These are phyloP conservation scores for Oryza coarctata DNA, from an alignment of 176 grass and related monocot genomes.

Conservation along the genomic window DNA sequence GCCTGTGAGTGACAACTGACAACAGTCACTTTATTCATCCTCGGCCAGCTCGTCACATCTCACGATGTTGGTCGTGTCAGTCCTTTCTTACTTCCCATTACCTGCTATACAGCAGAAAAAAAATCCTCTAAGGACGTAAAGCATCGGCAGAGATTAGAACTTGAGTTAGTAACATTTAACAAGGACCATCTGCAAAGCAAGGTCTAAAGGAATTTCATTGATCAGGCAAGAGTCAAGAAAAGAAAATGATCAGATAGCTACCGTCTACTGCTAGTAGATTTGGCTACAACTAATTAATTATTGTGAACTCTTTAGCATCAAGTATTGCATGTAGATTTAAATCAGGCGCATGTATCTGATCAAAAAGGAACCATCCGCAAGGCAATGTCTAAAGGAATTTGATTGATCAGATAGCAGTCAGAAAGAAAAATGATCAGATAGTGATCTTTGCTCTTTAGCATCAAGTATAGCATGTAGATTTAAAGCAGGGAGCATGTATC, in stretches of 20 bases:
- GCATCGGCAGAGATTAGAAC: conserved; percentile 2
- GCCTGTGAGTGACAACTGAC: conserved; percentile 13
- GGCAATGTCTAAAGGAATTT: neutral
- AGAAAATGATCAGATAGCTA: neutral
- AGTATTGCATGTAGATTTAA: neutral
- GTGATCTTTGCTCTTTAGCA: no score
- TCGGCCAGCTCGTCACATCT: conserved; percentile 27
- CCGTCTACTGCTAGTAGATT: neutral
- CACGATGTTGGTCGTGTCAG: neutral
- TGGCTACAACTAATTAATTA: neutral
- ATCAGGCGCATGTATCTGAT: neutral
- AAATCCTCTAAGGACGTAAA: conserved; percentile 12
- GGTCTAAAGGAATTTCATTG: conserved; percentile 9
- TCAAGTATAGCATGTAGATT: no score
- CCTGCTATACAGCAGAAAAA: conserved; percentile 29
- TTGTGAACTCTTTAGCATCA: neutral
- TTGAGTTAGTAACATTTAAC: no score
- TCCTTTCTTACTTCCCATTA: conserved; percentile 24
- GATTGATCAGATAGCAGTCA: neutral
- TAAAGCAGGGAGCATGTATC: neutral
- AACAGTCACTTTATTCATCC: conserved; percentile 4
- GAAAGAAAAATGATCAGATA: neutral
- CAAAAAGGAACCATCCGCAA: neutral
- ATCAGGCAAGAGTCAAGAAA: neutral
- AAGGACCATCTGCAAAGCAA: neutral